These are phyloP conservation scores for Gyromitra esculenta DNA, from an alignment of 2,329 filamentous ascomycete genomes.

Conservation along the genomic window DNA sequence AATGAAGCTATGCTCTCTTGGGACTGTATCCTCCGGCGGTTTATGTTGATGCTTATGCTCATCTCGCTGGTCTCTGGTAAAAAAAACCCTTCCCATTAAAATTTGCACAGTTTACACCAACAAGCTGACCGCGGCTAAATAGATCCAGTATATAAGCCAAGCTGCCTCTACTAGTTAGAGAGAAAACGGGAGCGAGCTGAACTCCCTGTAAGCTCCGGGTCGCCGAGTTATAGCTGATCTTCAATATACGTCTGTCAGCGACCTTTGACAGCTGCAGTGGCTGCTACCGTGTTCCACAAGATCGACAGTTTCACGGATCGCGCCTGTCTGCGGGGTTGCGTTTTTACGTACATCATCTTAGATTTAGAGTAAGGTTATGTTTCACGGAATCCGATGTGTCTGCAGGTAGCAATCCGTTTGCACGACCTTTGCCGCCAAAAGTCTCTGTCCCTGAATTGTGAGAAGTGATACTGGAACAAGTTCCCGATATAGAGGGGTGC, in stretches of 20 bases:
- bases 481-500: too few relatives aligned
- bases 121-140: too few relatives aligned
- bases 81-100: too few relatives aligned
- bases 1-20: too few relatives aligned
- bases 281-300: not conserved
- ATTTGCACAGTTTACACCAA: too few relatives aligned
- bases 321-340: not conserved
- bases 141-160: too few relatives aligned
- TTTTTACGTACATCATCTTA: not conserved
- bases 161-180: too few relatives aligned
- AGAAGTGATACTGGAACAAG: too few relatives aligned
- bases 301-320: constrained; percentile 3
- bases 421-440: not conserved
- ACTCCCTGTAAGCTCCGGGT: not conserved
- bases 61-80: too few relatives aligned
- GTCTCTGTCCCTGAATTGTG: not conserved
- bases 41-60: too few relatives aligned
- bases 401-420: not conserved
- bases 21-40: too few relatives aligned
- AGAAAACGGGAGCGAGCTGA: too few relatives aligned
- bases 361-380: not conserved
- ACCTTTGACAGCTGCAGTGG: not conserved
- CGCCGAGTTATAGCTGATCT: not conserved
- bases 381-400: not conserved
- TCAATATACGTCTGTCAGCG: not conserved